phyloP scores from a whole-genome alignment of 2,329 filamentous ascomycete genomes.

The Trichoderma sp. region DNA sequence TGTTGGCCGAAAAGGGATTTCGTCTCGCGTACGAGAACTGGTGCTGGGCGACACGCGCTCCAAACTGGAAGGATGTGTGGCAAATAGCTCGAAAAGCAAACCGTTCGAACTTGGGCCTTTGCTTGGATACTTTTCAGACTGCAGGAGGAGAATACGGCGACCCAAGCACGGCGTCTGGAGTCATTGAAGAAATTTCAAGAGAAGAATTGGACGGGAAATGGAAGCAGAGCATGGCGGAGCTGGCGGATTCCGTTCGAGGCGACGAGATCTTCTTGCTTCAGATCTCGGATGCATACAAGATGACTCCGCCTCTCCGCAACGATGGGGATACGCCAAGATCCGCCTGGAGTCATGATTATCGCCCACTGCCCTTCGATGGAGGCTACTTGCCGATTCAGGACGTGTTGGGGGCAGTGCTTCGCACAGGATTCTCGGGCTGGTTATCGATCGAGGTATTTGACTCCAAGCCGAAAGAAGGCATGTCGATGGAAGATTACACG shows the following conservation, averaged over 20 bases:
- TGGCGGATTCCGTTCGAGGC: slow-evolving; percentile 56
- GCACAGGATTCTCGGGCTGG: slow-evolving; percentile 68
- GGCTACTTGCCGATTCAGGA: slow-evolving; percentile 71
- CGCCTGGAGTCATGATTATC: slow-evolving; percentile 67
- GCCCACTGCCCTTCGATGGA: slow-evolving; percentile 69
- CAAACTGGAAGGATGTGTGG: slow-evolving; percentile 71
- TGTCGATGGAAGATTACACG: background rate
- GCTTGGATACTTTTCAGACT: slow-evolving; percentile 77
- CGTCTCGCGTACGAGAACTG: slow-evolving; percentile 78
- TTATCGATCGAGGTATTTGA: slow-evolving; percentile 74
- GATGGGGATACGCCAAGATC: slow-evolving; percentile 55
- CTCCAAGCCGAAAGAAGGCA: background rate
- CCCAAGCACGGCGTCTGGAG: slow-evolving; percentile 49
- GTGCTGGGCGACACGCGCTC: slow-evolving; percentile 75
- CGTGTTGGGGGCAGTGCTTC: slow-evolving; percentile 65
- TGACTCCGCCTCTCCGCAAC: slow-evolving; percentile 56
- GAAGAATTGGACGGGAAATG: slow-evolving; percentile 56
- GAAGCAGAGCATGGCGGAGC: slow-evolving; percentile 55
- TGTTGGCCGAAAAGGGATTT: slow-evolving; percentile 59
- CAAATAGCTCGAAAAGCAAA: slow-evolving; percentile 65
- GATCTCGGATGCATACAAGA: slow-evolving; percentile 73
- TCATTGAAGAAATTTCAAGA: slow-evolving; percentile 47
- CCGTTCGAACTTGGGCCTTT: slow-evolving; percentile 69
- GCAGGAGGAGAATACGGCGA: slow-evolving; percentile 74
- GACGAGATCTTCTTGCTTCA: slow-evolving; percentile 77